Conservation (phyloP, 202 grass and related monocot species). For the Hordeum pubiflorum region DNA sequence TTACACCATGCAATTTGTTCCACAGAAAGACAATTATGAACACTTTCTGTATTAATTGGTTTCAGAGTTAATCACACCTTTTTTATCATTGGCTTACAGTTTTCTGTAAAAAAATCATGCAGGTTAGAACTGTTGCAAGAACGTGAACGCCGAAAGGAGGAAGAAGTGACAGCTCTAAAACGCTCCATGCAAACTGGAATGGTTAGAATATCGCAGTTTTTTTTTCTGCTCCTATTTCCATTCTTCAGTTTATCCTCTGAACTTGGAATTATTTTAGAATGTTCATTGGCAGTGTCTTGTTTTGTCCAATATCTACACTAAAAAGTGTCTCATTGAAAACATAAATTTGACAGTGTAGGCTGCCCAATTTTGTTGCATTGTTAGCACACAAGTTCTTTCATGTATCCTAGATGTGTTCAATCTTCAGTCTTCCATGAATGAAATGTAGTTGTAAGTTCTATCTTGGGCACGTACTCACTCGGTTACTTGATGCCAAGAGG, state of each 20-base stretch:
- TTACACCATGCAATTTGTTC: not conserved
- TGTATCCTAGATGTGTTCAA: not conserved
- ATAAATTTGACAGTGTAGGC: not conserved
- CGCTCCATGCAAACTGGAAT: slow-evolving; percentile 95
- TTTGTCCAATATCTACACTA: not conserved
- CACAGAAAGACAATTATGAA: not conserved
- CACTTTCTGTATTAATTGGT: not conserved
- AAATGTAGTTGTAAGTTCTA: not conserved
- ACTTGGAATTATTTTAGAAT: not conserved
- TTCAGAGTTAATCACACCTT: not conserved
- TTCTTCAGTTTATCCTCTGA: not conserved
- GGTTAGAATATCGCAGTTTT: slow-evolving; percentile 44
- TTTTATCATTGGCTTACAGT: not conserved
- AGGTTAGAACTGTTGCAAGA: slow-evolving; percentile 77
- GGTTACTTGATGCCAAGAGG: not conserved
- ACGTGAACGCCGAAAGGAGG: slow-evolving; percentile 83
- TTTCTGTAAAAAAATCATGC: slow-evolving; percentile 21
- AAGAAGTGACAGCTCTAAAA: slow-evolving; percentile 81
- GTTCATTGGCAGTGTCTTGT: not conserved
- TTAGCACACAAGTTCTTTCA: not conserved
- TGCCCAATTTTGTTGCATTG: not conserved
- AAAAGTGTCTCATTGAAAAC: not conserved
- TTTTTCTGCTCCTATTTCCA: not conserved
- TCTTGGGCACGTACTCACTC: not conserved
- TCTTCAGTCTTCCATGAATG: not conserved